Evolutionary conservation across 768 basidiomycete species (phyloP).

Genomic region (Mycena amicta): DNA sequence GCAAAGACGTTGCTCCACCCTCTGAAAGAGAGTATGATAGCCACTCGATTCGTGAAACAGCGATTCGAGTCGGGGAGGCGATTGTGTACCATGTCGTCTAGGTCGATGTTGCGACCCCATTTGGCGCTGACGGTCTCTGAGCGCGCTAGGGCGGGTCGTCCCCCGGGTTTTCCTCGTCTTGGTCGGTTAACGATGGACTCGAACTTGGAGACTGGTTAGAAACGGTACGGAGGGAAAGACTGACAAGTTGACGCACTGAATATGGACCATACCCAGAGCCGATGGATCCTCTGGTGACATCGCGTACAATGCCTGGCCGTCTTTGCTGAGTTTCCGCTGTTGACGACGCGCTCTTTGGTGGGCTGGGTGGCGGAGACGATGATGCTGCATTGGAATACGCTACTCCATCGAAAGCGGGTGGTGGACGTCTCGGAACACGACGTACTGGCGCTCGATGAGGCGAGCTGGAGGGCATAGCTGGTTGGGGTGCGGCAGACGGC

Average conservation of each 20-base stretch:
- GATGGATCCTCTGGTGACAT: conserved; percentile 10
- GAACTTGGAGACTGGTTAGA: background rate
- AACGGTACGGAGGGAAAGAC: conserved; percentile 36
- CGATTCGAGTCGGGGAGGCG: background rate
- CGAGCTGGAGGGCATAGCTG: background rate
- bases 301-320: conserved; percentile 2
- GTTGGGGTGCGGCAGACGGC: too few species aligned
- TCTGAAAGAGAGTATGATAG: background rate
- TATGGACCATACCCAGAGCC: conserved; percentile 13
- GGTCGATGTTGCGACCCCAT: background rate
- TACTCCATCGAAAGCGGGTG: background rate
- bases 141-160: background rate
- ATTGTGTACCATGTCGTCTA: conserved; percentile 1
- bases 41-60: background rate
- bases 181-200: background rate
- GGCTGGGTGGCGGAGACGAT: background rate
- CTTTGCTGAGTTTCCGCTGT: background rate
- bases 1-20: background rate
- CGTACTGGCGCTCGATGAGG: background rate
- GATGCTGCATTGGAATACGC: background rate
- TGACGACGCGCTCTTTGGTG: too few species aligned
- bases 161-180: background rate
- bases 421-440: background rate
- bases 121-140: conserved; percentile 1
- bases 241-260: conserved; percentile 22